phyloP scores from a whole-genome alignment of 768 basidiomycete genomes.

The Mycena sanguinolenta region DNA sequence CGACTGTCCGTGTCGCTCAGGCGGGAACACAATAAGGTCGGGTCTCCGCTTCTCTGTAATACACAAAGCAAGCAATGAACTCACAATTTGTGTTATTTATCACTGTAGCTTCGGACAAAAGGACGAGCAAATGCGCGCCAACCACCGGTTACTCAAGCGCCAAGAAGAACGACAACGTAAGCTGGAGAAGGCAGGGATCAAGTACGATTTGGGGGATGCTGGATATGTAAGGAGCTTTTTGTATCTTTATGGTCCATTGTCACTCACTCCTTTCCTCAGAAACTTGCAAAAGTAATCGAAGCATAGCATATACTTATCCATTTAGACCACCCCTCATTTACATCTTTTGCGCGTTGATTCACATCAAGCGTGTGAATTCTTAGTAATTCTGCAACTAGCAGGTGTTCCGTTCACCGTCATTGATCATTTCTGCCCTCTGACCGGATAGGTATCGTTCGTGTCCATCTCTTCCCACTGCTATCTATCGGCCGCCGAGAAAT shows the following conservation, averaged over 20 bases:
- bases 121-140: conserved; percentile 73
- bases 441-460: neutral
- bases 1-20: conserved; percentile 77
- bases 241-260: too few relatives aligned
- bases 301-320: conserved; percentile 1
- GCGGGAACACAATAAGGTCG: conserved; percentile 88
- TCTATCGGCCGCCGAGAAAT: conserved; percentile 8
- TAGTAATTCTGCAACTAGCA: neutral
- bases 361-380: neutral
- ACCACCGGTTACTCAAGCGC: conserved; percentile 78
- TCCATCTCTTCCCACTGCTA: neutral
- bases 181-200: conserved; percentile 84
- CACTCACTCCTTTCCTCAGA: conserved; percentile 5
- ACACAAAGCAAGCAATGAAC: neutral
- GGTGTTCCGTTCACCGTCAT: neutral
- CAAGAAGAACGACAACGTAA: conserved; percentile 85
- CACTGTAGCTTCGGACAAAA: conserved; percentile 76
- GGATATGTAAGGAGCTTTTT: conserved; percentile 78
- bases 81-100: neutral
- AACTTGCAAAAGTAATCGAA: conserved; percentile 15
- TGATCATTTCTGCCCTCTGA: neutral
- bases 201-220: conserved; percentile 86
- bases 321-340: neutral
- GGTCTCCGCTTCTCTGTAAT: neutral
- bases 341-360: neutral